Conservation (phyloP, 2,329 filamentous ascomycete species). For the Pseudocercospora eumusae region DNA sequence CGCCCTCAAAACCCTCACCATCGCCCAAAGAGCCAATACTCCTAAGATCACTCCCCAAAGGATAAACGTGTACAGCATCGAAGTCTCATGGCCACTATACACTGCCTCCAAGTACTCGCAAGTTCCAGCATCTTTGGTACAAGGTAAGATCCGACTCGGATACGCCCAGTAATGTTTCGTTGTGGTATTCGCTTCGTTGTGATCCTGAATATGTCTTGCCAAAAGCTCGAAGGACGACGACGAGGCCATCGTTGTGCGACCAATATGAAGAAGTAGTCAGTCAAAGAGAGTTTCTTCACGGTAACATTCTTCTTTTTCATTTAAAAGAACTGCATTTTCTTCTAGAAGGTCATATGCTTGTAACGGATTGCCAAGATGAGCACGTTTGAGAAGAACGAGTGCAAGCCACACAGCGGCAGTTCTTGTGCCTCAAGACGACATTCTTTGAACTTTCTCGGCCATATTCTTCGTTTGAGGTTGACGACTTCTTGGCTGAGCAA, state of each 20-base stretch:
- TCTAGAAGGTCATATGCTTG: background rate
- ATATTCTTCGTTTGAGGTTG: constrained; percentile 1
- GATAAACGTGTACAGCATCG: constrained; percentile 59
- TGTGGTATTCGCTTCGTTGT: constrained; percentile 34
- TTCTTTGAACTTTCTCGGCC: background rate
- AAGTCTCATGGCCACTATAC: constrained; percentile 56
- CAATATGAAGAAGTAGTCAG: background rate
- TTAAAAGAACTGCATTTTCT: background rate
- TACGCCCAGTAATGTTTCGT: constrained; percentile 58
- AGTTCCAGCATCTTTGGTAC: constrained; percentile 58
- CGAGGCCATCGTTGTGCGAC: background rate
- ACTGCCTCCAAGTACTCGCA: constrained; percentile 61
- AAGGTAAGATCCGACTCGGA: constrained; percentile 55
- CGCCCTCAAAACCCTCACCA: constrained; percentile 37
- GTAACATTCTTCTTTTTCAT: constrained; percentile 6
- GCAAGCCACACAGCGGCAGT: constrained; percentile 3
- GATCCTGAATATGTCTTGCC: constrained; percentile 36
- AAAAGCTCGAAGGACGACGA: background rate
- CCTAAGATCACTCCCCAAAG: constrained; percentile 58
- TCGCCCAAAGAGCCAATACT: constrained; percentile 49
- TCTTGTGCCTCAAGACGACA: background rate
- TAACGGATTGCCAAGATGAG: constrained; percentile 15
- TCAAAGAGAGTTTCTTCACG: background rate
- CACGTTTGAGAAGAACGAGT: constrained; percentile 20
- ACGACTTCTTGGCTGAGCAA: background rate